Evolutionary conservation across 495 filamentous ascomycete genomes (phyloP), one percentile per base, ranked within the genome.

Genomic region (Penicillium riverlandense): DNA sequence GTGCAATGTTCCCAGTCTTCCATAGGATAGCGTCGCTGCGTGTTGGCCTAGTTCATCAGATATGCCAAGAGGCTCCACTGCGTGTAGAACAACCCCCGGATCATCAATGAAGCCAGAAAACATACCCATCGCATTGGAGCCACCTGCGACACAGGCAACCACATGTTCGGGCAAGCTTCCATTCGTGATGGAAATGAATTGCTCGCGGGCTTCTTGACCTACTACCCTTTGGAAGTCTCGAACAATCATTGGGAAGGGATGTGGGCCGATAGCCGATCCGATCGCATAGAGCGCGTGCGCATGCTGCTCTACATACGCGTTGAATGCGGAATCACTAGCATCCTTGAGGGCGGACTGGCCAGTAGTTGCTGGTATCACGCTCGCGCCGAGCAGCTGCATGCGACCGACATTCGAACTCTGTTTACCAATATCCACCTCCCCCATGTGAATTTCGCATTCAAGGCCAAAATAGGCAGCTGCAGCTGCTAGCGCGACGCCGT

Each of bases 361-460:
- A 29, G 87, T 84, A 55, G 95, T 86, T 34, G 96, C 90, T 0
- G 91, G 78, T 31, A 97, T 74, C 29, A 97, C 92, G 50, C 79
- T 77, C 34, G 90, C 92, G 27, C 92, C 90, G 11, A 96, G 85
- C 12, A 97, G 74, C 64, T 89, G 88, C 74, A 96, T 96, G 27
- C 90, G 82, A 76, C 95, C 96, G 37, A 96, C 90, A 64, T 96
- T 96, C 42, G 96, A 76, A 1, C 87, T 90, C 65, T 97, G 91
- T 44, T 90, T 80, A 10, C 90, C 80, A n/a, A 96, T 89, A 61
- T 97, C 92, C 63, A 96, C 88, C 9, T 86, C 90, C 45, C 91
- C 91, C 92, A 97, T 97, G 69, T 85, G 96, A 31, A 97, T 82
- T 10, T 86, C 91, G 59, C 92, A 97, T 55, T 90, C 83, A 87